phyloP scores from a whole-genome alignment of 371 early-diverging fungal genomes.

The Mortierella sp. region DNA sequence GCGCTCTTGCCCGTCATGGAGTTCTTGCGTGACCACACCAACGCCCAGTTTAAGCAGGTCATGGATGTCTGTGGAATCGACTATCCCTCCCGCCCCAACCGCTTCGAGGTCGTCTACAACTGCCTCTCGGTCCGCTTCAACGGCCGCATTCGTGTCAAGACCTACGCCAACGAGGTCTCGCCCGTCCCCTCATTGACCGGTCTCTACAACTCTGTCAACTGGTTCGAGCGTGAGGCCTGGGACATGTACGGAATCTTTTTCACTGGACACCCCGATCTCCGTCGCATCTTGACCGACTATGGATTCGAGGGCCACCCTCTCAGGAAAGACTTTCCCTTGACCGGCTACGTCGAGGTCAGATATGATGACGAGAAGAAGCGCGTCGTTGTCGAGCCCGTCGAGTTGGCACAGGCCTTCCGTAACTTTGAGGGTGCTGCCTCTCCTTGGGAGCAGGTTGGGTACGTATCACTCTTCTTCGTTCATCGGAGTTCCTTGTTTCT shows the following conservation, averaged over 20 bases:
- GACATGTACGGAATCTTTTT: constrained; percentile 99
- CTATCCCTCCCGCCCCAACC: constrained; percentile 90
- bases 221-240: constrained; percentile 98
- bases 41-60: constrained; percentile 92
- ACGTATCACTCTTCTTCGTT: constrained; percentile 33
- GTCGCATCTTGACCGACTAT: constrained; percentile 98
- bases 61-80: constrained; percentile 93
- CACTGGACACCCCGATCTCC: constrained; percentile 94
- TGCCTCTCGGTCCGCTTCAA: constrained; percentile 90
- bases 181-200: constrained; percentile 89
- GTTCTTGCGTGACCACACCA: constrained; percentile 96
- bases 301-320: constrained; percentile 98
- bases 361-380: constrained; percentile 98
- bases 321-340: constrained; percentile 98
- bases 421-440: constrained; percentile 90
- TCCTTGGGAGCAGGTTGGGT: constrained; percentile 91
- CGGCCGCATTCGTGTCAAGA: constrained; percentile 97
- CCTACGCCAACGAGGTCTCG: constrained; percentile 92
- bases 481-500: background rate
- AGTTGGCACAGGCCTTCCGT: constrained; percentile 97
- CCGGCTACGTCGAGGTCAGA: constrained; percentile 95
- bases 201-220: constrained; percentile 90
- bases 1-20: constrained; percentile 82
- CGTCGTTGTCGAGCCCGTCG: constrained; percentile 95
- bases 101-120: constrained; percentile 98